Evolutionary conservation across 495 filamentous ascomycete genomes (phyloP), one percentile per base, ranked within the genome.

Genomic region (Aspergillus taichungensis): DNA sequence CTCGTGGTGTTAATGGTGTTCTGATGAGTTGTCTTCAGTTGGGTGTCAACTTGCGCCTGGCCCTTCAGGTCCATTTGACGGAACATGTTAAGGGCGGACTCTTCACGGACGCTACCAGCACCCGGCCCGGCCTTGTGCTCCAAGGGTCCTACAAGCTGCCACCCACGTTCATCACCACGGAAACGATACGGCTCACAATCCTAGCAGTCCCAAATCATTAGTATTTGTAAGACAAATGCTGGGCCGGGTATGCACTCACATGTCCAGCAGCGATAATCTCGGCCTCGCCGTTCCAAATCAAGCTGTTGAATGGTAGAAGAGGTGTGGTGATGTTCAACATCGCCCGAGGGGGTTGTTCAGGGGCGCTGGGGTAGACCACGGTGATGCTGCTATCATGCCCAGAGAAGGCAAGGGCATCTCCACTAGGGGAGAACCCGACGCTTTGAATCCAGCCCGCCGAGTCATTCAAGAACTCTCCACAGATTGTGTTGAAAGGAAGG

Each of bases 41-140:
- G 86, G 6, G 88, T 95, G 59, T 96, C 88, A 51, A 88, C 88
- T 53, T 82, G 82, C 14, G 74, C 64, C 66, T 95, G 94, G 32
- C 92, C 92, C 72, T 89, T 95, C 48, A 97, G 72, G 62, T 98
- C 92, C 94, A 98, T 95, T 68, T 95, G 89, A 60, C 79, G 79
- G 75, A 98, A 98, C 94, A 96, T 96, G 61, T 97, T 95, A 59
- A 96, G 72, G n/a, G 92, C 92, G 53, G 83, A 87, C 62, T 78
- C 86, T 64, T 78, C 88, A 57, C 81, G 84, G 71, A 71, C 79
- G 45, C 74, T 79, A 5, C 67, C 71, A 24, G 71, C 37, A 13
- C 75, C 77, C 1, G 69, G 62, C 0, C 76, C 68, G 14, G 65
- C 57, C 54, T 79, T 76, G 0, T 63, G 66, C 63, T 97, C 92